Evolutionary conservation across 2,329 filamentous ascomycete species (phyloP).

Genomic region (Apiospora hydei): DNA sequence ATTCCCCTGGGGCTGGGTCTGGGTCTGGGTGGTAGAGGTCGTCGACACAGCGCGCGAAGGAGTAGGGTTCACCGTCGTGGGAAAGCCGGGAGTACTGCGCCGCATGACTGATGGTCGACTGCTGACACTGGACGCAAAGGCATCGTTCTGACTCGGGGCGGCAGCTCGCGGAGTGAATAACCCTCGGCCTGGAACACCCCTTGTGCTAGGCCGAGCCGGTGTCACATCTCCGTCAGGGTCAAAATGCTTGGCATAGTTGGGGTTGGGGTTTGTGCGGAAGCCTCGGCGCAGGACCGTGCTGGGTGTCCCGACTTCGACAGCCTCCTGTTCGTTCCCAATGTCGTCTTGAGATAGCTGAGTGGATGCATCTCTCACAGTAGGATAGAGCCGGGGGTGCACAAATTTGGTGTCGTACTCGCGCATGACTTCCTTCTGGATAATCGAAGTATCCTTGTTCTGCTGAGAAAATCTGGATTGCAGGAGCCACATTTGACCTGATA

Average conservation of each 20-base stretch:
- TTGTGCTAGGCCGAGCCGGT: conserved; percentile 45
- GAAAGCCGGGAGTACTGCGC: conserved; percentile 80
- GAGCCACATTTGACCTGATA: conserved; percentile 79
- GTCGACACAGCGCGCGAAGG: conserved; percentile 32
- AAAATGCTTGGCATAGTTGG: conserved; percentile 76
- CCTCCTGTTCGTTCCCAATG: conserved; percentile 49
- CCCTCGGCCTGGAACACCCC: conserved; percentile 46
- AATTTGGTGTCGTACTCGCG: conserved; percentile 97
- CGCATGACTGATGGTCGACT: conserved; percentile 63
- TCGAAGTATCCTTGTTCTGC: conserved; percentile 81
- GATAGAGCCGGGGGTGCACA: conserved; percentile 88
- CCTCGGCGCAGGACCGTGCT: conserved; percentile 72
- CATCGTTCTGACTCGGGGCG: conserved; percentile 43
- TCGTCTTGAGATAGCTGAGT: conserved; percentile 73
- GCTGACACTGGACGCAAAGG: conserved; percentile 40
- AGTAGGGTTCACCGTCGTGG: conserved; percentile 36
- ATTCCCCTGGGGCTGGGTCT: conserved; percentile 35
- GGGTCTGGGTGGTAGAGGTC: conserved; percentile 30
- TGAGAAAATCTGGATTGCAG: conserved; percentile 79
- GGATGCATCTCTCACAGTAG: conserved; percentile 76
- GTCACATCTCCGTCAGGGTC: conserved; percentile 63
- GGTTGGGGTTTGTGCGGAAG: conserved; percentile 84
- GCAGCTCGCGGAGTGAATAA: conserved; percentile 51
- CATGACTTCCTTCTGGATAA: conserved; percentile 91
- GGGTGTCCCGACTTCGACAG: conserved; percentile 59